These are phyloP conservation scores for Grosmannia huntii DNA, from an alignment of 2,329 filamentous ascomycete species.

Conservation along the genomic window DNA sequence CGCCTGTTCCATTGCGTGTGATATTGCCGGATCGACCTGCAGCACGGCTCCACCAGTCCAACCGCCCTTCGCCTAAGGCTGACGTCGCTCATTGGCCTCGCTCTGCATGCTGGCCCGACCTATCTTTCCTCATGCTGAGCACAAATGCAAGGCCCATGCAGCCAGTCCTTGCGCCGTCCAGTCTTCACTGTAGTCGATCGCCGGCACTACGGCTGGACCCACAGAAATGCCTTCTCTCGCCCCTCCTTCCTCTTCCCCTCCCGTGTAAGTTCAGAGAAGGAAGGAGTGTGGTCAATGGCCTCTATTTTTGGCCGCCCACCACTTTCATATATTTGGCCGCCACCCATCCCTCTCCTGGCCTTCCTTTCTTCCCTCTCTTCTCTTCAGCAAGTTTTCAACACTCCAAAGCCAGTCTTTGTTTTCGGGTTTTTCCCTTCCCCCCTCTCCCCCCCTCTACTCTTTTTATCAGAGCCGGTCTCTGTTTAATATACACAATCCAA, in stretches of 20 bases:
- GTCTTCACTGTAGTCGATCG: not conserved
- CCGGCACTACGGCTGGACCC: constrained; percentile 10
- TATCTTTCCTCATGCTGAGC: not conserved
- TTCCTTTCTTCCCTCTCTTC: constrained; percentile 16
- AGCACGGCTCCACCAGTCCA: not conserved
- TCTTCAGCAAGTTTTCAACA: constrained; percentile 56
- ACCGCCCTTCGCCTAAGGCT: not conserved
- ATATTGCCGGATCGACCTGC: constrained; percentile 1
- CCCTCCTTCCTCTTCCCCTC: not conserved
- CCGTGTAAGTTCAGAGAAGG: not conserved
- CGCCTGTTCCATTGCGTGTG: not conserved
- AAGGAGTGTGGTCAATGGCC: constrained; percentile 7
- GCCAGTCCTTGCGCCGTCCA: not conserved
- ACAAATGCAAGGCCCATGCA: not conserved
- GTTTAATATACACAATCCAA: constrained; percentile 13
- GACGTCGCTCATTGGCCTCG: not conserved
- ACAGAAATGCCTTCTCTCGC: constrained; percentile 1
- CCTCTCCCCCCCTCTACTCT: constrained; percentile 13
- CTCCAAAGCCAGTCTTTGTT: constrained; percentile 40
- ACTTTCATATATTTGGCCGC: constrained; percentile 27
- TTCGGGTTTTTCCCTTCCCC: constrained; percentile 27
- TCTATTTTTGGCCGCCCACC: constrained; percentile 20
- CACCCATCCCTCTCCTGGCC: constrained; percentile 23
- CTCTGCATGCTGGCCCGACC: not conserved
- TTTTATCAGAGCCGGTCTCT: constrained; percentile 24